phyloP scores from a whole-genome alignment of 352 stramenopile species.

The Phytophthora brassicae region DNA sequence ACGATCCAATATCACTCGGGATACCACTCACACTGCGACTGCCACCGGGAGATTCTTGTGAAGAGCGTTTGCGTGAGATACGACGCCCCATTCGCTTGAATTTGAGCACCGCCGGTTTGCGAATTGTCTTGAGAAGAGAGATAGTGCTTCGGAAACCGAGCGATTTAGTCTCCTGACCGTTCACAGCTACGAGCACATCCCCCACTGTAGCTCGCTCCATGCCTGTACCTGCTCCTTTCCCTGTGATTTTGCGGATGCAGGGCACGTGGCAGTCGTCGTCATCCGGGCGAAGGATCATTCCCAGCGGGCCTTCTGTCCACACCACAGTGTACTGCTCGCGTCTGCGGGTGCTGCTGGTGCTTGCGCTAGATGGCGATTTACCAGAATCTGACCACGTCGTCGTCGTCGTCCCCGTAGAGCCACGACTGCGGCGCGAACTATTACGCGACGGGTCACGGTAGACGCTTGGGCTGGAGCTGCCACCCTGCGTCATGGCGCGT shows the following conservation, averaged over 20 bases:
- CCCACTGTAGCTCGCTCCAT: constrained; percentile 82
- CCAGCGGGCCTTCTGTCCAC: constrained; percentile 81
- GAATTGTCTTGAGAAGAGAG: constrained; percentile 83
- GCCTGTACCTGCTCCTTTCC: constrained; percentile 80
- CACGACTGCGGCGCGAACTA: constrained; percentile 30
- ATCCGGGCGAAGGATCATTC: constrained; percentile 86
- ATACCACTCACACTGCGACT: constrained; percentile 36
- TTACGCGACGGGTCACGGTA: constrained; percentile 39
- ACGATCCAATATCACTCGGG: constrained; percentile 61
- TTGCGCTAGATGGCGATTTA: constrained; percentile 28
- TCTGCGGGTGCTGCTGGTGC: constrained; percentile 31
- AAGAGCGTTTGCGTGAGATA: constrained; percentile 60
- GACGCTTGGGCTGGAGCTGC: constrained; percentile 9
- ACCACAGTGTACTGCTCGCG: constrained; percentile 87
- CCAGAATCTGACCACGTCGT: constrained; percentile 47
- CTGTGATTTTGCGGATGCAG: constrained; percentile 87
- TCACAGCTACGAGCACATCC: constrained; percentile 82
- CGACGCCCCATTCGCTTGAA: constrained; percentile 87
- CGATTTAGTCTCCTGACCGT: constrained; percentile 83
- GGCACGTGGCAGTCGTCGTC: constrained; percentile 87
- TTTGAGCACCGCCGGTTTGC: constrained; percentile 85
- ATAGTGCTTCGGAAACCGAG: constrained; percentile 86
- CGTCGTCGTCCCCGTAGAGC: constrained; percentile 47
- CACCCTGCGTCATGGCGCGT: constrained; percentile 36
- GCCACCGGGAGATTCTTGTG: constrained; percentile 32